A percentile compares a stretch with the other conserved stretches of the same genome.
Evolutionary conservation across 2,329 filamentous ascomycete species (phyloP).

Genomic region (Exophiala oligosperma): DNA sequence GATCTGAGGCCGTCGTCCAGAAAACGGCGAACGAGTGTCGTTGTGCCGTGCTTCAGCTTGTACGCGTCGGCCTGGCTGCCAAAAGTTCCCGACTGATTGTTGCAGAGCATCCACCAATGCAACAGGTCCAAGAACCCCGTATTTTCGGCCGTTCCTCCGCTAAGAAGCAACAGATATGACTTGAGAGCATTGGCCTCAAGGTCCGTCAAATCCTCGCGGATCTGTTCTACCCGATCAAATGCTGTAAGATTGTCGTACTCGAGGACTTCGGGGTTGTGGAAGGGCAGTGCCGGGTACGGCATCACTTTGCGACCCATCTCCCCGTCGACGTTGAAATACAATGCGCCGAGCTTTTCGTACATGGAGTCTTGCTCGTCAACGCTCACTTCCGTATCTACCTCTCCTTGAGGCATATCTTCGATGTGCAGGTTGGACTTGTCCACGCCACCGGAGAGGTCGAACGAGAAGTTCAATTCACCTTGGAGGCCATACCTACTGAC

Average conservation of each 20-base stretch:
- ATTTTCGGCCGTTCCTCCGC: constrained; percentile 44
- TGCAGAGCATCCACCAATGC: constrained; percentile 49
- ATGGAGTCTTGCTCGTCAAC: background rate
- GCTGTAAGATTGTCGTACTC: constrained; percentile 43
- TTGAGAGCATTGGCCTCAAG: constrained; percentile 43
- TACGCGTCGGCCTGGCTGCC: constrained; percentile 42
- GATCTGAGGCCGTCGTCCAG: constrained; percentile 45
- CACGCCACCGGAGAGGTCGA: constrained; percentile 29
- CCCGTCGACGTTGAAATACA: constrained; percentile 37
- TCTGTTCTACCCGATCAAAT: constrained; percentile 43
- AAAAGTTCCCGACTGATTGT: constrained; percentile 42
- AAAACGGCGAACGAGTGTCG: constrained; percentile 46
- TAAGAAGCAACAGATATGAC: constrained; percentile 43
- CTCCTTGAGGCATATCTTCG: background rate
- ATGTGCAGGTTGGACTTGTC: background rate
- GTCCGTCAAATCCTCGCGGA: constrained; percentile 39
- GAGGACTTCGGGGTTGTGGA: constrained; percentile 34
- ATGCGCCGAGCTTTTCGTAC: constrained; percentile 24
- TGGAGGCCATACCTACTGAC: constrained; percentile 47
- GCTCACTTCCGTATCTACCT: background rate
- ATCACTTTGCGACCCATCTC: constrained; percentile 34
- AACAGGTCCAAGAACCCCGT: constrained; percentile 50
- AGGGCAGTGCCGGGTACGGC: constrained; percentile 42
- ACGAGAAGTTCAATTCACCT: constrained; percentile 39
- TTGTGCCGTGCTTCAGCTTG: constrained; percentile 47